These are phyloP conservation scores for Trichosporon sp. DNA, from an alignment of 1,284 basidiomycete species.

Conservation along the genomic window DNA sequence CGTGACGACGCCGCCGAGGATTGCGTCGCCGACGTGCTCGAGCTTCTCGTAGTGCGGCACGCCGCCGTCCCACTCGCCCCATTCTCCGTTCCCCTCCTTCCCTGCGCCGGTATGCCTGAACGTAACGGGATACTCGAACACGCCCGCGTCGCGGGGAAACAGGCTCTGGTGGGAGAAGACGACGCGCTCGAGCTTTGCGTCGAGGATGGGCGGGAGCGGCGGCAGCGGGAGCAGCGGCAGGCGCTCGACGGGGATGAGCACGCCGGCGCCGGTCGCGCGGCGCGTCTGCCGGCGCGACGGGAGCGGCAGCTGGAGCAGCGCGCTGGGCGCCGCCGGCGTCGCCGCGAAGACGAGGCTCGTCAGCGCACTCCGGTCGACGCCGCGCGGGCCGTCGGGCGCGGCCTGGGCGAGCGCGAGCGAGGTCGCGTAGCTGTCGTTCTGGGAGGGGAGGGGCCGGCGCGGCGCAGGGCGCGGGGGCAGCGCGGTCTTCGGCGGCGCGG, in stretches of 20 bases:
- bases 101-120: too few species aligned
- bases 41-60: conserved; percentile 42
- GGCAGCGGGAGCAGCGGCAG: conserved; percentile 42
- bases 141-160: conserved; percentile 28
- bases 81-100: not conserved
- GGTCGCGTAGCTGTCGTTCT: not conserved
- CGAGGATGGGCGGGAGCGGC: conserved; percentile 33
- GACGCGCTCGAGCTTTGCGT: conserved; percentile 33
- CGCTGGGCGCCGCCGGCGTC: not conserved
- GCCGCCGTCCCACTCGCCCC: conserved; percentile 2
- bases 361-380: not conserved
- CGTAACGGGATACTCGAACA: conserved; percentile 35
- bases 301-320: not conserved
- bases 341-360: not conserved
- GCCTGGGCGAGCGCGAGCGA: not conserved
- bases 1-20: conserved; percentile 45
- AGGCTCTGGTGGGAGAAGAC: conserved; percentile 35
- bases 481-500: not conserved
- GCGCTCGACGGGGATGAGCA: conserved; percentile 40
- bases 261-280: not conserved
- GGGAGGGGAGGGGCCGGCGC: not conserved
- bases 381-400: not conserved
- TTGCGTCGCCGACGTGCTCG: conserved; percentile 45
- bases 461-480: not conserved
- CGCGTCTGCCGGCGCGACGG: not conserved